Conservation (phyloP, 2,329 filamentous ascomycete species). For the Ambrosiella cleistominuta region DNA sequence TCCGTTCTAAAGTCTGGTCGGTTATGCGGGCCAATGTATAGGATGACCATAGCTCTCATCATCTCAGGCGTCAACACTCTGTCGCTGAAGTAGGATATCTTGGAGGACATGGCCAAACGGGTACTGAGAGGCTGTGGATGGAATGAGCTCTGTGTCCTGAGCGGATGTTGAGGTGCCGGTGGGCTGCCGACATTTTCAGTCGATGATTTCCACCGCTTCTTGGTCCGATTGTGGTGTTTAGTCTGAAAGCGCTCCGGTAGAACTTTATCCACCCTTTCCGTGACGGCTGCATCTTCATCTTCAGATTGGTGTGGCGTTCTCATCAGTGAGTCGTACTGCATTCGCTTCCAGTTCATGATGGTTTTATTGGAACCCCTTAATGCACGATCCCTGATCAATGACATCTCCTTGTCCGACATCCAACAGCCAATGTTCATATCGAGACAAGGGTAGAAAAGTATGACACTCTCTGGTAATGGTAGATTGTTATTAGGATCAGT, state of each 20-base stretch:
- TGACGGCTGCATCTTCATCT: constrained; percentile 37
- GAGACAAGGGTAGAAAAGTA: constrained; percentile 75
- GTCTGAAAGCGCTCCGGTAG: constrained; percentile 2
- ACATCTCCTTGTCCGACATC: constrained; percentile 98
- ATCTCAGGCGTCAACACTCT: constrained; percentile 88
- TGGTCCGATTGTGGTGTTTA: background rate
- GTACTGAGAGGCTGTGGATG: constrained; percentile 50
- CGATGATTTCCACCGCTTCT: constrained; percentile 8
- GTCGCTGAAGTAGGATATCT: constrained; percentile 97
- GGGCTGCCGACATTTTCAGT: background rate
- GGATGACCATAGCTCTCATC: constrained; percentile 98
- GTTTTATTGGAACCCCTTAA: constrained; percentile 60
- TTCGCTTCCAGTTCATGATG: constrained; percentile 68
- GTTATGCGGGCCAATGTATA: constrained; percentile 88
- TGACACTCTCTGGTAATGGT: constrained; percentile 59
- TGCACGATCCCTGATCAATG: constrained; percentile 69
- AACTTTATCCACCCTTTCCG: background rate
- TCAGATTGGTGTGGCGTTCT: constrained; percentile 70
- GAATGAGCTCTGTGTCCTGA: constrained; percentile 21
- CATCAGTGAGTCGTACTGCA: constrained; percentile 71
- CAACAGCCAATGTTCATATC: constrained; percentile 98
- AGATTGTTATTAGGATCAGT: constrained; percentile 33
- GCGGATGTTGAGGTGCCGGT: background rate
- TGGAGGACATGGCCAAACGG: constrained; percentile 83
- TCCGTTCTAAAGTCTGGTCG: constrained; percentile 85